phyloP scores from a whole-genome alignment of 257 asterid genomes.

The Mentha longifolia region DNA sequence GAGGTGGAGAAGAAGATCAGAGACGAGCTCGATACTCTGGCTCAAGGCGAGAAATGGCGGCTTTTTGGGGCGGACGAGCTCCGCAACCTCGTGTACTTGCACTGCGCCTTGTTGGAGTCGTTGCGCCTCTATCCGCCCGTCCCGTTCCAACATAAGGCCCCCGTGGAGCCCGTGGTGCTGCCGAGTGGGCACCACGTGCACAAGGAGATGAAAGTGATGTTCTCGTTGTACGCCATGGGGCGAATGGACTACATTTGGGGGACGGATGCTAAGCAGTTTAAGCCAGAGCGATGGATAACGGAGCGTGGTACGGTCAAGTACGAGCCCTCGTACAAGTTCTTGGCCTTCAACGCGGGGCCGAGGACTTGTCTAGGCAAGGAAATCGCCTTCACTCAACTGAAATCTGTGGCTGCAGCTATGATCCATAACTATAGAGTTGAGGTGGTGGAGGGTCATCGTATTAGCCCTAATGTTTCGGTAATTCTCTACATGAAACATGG shows the following conservation, averaged over 20 bases:
- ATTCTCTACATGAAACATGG: slow-evolving; percentile 75
- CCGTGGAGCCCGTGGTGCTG: slow-evolving; percentile 46
- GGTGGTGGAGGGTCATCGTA: slow-evolving; percentile 53
- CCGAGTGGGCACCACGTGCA: slow-evolving; percentile 66
- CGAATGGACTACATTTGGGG: slow-evolving; percentile 76
- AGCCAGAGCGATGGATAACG: slow-evolving; percentile 76
- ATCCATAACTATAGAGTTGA: slow-evolving; percentile 54
- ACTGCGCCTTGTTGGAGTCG: slow-evolving; percentile 61
- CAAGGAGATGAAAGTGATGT: slow-evolving; percentile 47
- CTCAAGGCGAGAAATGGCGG: slow-evolving; percentile 28
- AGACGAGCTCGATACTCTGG: slow-evolving; percentile 45
- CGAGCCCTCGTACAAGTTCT: slow-evolving; percentile 81
- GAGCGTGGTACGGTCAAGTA: slow-evolving; percentile 59
- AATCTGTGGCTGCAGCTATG: slow-evolving; percentile 64
- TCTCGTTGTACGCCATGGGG: no score
- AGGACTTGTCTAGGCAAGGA: slow-evolving; percentile 78
- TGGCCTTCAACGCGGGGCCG: slow-evolving; percentile 85
- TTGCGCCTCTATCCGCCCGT: slow-evolving; percentile 76
- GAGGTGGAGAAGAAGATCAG: slow-evolving; percentile 48
- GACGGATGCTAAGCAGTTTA: slow-evolving; percentile 52
- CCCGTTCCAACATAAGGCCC: slow-evolving; percentile 72
- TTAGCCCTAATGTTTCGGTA: slow-evolving; percentile 59
- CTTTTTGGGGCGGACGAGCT: slow-evolving; percentile 46
- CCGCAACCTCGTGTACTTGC: slow-evolving; percentile 51
- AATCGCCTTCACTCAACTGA: slow-evolving; percentile 67